Percentiles rank a stretch among this genome's conserved stretches.
Conservation (phyloP, 192 early-diverging fungal species). For the Entomortierella parvispora region DNA sequence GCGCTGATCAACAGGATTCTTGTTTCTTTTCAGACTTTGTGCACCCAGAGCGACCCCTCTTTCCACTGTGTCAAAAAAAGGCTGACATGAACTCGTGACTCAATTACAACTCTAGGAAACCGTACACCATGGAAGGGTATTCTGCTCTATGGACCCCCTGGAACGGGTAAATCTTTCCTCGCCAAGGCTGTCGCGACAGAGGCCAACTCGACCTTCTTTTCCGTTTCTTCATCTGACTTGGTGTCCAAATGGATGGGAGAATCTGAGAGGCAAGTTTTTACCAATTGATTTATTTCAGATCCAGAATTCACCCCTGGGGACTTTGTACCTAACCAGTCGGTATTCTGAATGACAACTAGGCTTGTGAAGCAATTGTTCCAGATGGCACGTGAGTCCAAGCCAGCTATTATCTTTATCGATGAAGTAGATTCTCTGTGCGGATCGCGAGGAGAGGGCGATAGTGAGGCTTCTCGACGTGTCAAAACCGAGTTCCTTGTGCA, state of each 20-base stretch:
- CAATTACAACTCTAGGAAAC: conserved; percentile 64
- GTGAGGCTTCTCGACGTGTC: conserved; percentile 92
- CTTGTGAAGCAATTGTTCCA: conserved; percentile 94
- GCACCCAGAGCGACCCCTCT: too few relatives aligned
- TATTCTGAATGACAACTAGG: conserved; percentile 49
- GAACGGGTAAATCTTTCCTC: conserved; percentile 97
- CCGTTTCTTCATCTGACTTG: conserved; percentile 96
- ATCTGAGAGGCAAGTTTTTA: conserved; percentile 75
- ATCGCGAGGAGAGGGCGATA: conserved; percentile 95
- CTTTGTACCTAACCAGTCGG: too few relatives aligned
- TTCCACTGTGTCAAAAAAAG: too few relatives aligned
- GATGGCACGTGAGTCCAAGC: conserved; percentile 92
- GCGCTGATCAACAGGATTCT: neutral
- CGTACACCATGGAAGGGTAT: conserved; percentile 98
- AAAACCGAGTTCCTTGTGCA: conserved; percentile 99
- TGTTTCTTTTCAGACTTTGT: neutral
- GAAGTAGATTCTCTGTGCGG: conserved; percentile 98
- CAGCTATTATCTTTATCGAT: conserved; percentile 99
- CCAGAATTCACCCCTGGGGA: too few relatives aligned
- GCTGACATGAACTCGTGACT: too few relatives aligned
- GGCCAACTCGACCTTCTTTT: conserved; percentile 95
- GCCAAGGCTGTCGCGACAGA: conserved; percentile 99
- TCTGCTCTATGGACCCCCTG: conserved; percentile 95
- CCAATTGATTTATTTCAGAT: too few relatives aligned
- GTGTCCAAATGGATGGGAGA: conserved; percentile 99